Evolutionary conservation across 2,329 filamentous ascomycete genomes (phyloP).

Genomic region (Huntiella abstrusa): DNA sequence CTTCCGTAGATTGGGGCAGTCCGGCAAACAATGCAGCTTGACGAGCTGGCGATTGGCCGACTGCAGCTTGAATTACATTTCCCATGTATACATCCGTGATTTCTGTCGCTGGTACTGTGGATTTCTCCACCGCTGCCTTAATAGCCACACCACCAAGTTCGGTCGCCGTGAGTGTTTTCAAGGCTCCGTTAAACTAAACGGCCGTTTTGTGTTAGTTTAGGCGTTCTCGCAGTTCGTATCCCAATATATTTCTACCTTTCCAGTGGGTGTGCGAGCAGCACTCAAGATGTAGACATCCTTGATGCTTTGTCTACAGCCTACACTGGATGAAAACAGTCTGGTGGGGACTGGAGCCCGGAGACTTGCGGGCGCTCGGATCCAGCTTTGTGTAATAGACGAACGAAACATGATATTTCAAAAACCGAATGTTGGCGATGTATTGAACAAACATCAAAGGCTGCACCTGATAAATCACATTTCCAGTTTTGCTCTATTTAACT

Average conservation of each 20-base stretch:
- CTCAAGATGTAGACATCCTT: slow-evolving; percentile 89
- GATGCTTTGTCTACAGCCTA: slow-evolving; percentile 19
- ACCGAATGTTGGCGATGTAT: too few species aligned
- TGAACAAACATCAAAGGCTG: too few species aligned
- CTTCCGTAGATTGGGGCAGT: slow-evolving; percentile 62
- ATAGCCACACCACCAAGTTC: slow-evolving; percentile 80
- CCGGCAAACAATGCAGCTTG: slow-evolving; percentile 83
- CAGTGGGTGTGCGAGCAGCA: slow-evolving; percentile 74
- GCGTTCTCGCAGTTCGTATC: too few species aligned
- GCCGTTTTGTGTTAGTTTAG: background rate
- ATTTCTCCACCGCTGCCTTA: slow-evolving; percentile 75
- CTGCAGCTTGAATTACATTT: slow-evolving; percentile 67
- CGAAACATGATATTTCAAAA: too few species aligned
- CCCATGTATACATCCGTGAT: slow-evolving; percentile 96
- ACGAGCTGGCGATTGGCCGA: slow-evolving; percentile 80
- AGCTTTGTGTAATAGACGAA: too few species aligned
- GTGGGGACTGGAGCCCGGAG: too few species aligned
- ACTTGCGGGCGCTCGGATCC: too few species aligned
- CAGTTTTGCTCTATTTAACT: too few species aligned
- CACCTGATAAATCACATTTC: too few species aligned
- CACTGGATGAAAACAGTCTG: too few species aligned
- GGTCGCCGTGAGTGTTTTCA: slow-evolving; percentile 66
- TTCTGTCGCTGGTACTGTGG: slow-evolving; percentile 58
- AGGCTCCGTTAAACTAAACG: slow-evolving; percentile 77
- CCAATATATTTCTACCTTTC: slow-evolving; percentile 41